These are phyloP conservation scores for Ophiocordyceps sinensis DNA, from an alignment of 2,329 filamentous ascomycete genomes.

Conservation along the genomic window DNA sequence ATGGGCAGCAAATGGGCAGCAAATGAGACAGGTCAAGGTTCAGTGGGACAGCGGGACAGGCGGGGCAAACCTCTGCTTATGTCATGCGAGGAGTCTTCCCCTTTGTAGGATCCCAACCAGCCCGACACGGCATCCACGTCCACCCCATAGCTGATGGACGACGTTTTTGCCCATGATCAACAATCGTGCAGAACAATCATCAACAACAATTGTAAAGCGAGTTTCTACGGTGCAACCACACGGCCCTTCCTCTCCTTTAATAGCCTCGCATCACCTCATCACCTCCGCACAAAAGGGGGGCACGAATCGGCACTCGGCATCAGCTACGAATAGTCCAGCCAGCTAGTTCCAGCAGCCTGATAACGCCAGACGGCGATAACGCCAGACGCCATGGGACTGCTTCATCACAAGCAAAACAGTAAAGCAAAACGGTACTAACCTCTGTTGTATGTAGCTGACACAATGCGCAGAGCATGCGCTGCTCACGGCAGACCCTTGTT, in stretches of 20 bases:
- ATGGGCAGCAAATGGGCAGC: not conserved
- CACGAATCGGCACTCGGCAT: too few species aligned
- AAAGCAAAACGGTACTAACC: too few species aligned
- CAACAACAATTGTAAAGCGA: too few species aligned
- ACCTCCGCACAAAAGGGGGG: too few species aligned
- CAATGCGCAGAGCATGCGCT: not conserved
- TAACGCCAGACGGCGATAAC: not conserved
- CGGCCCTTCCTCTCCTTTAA: too few species aligned
- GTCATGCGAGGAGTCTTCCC: constrained; percentile 57
- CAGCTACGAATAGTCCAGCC: too few species aligned
- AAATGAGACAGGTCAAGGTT: too few species aligned
- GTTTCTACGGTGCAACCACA: too few species aligned
- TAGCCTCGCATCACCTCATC: too few species aligned
- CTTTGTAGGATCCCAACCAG: constrained; percentile 63
- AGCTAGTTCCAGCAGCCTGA: too few species aligned
- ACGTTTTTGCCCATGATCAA: constrained; percentile 1
- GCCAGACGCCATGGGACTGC: not conserved
- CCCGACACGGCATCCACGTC: constrained; percentile 66
- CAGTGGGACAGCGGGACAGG: too few species aligned
- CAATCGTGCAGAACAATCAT: not conserved
- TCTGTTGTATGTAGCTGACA: not conserved
- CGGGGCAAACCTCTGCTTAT: constrained; percentile 59
- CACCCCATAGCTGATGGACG: constrained; percentile 41
- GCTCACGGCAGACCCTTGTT: not conserved
- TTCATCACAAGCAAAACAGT: not conserved